phyloP scores from a whole-genome alignment of 441 rosid species.

The Breynia disticha region DNA sequence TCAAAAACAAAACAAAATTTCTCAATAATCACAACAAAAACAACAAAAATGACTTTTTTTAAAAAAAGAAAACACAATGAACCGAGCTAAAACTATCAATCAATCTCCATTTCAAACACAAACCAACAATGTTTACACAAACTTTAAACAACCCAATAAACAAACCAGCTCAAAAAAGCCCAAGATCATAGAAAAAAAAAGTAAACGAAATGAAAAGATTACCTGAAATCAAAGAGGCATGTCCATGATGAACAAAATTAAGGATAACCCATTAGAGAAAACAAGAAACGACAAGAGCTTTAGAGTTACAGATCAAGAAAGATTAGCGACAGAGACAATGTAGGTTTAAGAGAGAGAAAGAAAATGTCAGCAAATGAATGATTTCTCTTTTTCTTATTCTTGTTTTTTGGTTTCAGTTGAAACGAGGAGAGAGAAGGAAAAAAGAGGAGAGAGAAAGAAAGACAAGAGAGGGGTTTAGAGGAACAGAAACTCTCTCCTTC shows the following conservation, averaged over 20 bases:
- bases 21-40: neutral
- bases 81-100: slow-evolving; percentile 21
- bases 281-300: slow-evolving; percentile 18
- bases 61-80: slow-evolving; percentile 11
- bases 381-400: neutral
- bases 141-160: slow-evolving; percentile 13
- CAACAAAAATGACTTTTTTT: slow-evolving; percentile 1
- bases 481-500: slow-evolving; percentile 1
- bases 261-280: slow-evolving; percentile 21
- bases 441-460: slow-evolving; percentile 10
- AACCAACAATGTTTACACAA: slow-evolving; percentile 1
- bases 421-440: slow-evolving; percentile 10
- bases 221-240: slow-evolving; percentile 32
- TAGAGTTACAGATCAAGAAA: slow-evolving; percentile 41
- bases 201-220: slow-evolving; percentile 6
- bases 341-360: neutral
- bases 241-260: slow-evolving; percentile 16
- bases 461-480: slow-evolving; percentile 14
- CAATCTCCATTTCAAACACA: slow-evolving; percentile 11
- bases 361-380: neutral
- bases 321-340: slow-evolving; percentile 8
- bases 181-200: slow-evolving; percentile 11
- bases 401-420: neutral
- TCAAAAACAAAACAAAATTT: slow-evolving; percentile 4
- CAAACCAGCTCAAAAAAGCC: slow-evolving; percentile 5